Conservation (phyloP, 345 rosid genomes). For the Eucalyptus erythrocorys region DNA sequence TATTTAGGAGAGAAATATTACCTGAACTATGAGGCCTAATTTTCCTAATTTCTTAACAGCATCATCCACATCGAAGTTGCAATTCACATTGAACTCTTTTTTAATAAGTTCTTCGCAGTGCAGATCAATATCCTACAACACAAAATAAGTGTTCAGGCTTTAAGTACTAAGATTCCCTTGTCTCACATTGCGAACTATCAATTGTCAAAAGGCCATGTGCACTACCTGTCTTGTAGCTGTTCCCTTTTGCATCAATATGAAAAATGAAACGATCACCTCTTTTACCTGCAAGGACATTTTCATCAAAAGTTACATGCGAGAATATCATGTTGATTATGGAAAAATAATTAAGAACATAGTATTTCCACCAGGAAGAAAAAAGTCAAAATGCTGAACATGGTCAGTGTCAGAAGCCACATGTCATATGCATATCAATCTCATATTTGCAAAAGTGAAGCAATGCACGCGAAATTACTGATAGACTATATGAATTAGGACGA, state of each 20-base stretch:
- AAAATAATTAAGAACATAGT: neutral
- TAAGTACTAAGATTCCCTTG: neutral
- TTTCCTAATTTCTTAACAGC: constrained; percentile 58
- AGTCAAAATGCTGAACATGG: neutral
- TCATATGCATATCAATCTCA: neutral
- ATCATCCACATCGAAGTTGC: constrained; percentile 78
- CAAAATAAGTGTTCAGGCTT: neutral
- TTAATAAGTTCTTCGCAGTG: constrained; percentile 47
- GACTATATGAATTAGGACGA: neutral
- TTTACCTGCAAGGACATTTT: constrained; percentile 43
- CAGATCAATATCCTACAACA: constrained; percentile 39
- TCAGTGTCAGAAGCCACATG: neutral
- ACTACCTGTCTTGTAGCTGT: constrained; percentile 29
- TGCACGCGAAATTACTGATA: neutral
- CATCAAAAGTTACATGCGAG: neutral
- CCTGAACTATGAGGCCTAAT: constrained; percentile 47
- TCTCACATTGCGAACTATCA: neutral
- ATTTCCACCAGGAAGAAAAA: neutral
- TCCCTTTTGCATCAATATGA: constrained; percentile 53
- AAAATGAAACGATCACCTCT: constrained; percentile 63
- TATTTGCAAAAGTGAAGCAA: neutral
- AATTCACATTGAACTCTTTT: constrained; percentile 38
- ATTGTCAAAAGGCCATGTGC: neutral
- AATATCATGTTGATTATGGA: neutral
- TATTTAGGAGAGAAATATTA: neutral